A percentile compares a stretch with the other conserved stretches of the same genome.
phyloP scores from a whole-genome alignment of 768 basidiomycete genomes.

The Tremella yokohamensis region DNA sequence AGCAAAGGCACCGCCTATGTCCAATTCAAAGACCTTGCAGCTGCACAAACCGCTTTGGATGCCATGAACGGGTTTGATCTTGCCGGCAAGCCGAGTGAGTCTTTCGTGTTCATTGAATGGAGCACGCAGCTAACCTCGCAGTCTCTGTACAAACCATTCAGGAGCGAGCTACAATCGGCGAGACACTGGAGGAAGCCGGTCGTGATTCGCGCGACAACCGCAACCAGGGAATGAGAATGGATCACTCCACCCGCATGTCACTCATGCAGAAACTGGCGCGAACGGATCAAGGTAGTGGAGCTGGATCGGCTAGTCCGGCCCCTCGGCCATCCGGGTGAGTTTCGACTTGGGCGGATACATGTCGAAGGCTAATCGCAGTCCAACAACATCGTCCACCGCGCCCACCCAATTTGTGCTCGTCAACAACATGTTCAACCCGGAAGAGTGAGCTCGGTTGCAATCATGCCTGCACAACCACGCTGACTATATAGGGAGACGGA shows the following conservation, averaged over 20 bases:
- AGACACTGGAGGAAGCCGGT: constrained; percentile 73
- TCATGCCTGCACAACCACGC: too few relatives aligned
- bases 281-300: constrained; percentile 53
- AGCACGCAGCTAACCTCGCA: constrained; percentile 15
- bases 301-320: constrained; percentile 9
- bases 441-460: constrained; percentile 69
- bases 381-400: constrained; percentile 65
- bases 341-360: background rate
- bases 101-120: background rate
- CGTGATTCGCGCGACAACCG: constrained; percentile 1
- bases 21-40: constrained; percentile 90
- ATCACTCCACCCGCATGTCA: constrained; percentile 95
- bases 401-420: constrained; percentile 76
- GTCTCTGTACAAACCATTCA: constrained; percentile 37
- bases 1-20: constrained; percentile 98
- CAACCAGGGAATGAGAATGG: constrained; percentile 70
- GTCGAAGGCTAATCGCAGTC: constrained; percentile 53
- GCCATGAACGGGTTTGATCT: constrained; percentile 99
- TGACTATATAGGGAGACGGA: constrained; percentile 73
- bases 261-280: constrained; percentile 99
- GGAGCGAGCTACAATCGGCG: constrained; percentile 30
- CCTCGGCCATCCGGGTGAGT: constrained; percentile 17
- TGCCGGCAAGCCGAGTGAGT: constrained; percentile 81
- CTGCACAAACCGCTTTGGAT: constrained; percentile 93
- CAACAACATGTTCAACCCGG: constrained; percentile 97